Percentiles rank a stretch among this genome's conserved stretches.
phyloP scores from a whole-genome alignment of 2,329 filamentous ascomycete genomes.

The Aspergillus sojae region DNA sequence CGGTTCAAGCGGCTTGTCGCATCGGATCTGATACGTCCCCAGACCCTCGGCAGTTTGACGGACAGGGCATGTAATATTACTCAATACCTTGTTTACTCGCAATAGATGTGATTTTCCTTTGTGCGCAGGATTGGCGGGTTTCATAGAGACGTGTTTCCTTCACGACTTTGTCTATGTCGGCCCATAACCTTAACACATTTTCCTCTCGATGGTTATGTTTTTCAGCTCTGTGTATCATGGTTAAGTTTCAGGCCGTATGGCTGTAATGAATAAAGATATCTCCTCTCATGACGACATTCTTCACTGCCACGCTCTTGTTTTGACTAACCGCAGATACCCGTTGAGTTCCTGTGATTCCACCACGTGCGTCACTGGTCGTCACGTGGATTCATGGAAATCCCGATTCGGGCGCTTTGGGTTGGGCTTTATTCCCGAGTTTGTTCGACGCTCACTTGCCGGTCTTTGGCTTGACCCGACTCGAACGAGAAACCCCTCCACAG shows the following conservation, averaged over 20 bases:
- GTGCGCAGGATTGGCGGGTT: slow-evolving; percentile 26
- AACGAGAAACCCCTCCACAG: not conserved
- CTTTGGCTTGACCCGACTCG: not conserved
- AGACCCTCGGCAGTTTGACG: slow-evolving; percentile 19
- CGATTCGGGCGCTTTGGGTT: not conserved
- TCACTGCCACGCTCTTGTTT: not conserved
- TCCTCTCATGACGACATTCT: slow-evolving; percentile 26
- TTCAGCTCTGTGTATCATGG: slow-evolving; percentile 27
- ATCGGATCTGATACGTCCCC: slow-evolving; percentile 6
- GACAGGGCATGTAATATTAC: slow-evolving; percentile 45
- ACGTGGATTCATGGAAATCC: not conserved
- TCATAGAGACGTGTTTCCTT: slow-evolving; percentile 28
- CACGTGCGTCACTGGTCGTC: not conserved
- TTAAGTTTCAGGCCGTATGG: slow-evolving; percentile 25
- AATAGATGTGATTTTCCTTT: slow-evolving; percentile 36
- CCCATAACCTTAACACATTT: slow-evolving; percentile 15
- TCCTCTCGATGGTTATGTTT: slow-evolving; percentile 18
- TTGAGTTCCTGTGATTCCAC: slow-evolving; percentile 1
- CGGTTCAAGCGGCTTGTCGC: slow-evolving; percentile 23
- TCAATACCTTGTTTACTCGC: slow-evolving; percentile 35
- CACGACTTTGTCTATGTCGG: slow-evolving; percentile 19
- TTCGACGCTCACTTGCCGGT: not conserved
- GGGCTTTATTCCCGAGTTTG: not conserved
- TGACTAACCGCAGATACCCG: not conserved
- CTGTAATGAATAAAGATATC: slow-evolving; percentile 31